Evolutionary conservation across 2,329 filamentous ascomycete genomes (phyloP).

Genomic region (Pseudocercospora vitis): DNA sequence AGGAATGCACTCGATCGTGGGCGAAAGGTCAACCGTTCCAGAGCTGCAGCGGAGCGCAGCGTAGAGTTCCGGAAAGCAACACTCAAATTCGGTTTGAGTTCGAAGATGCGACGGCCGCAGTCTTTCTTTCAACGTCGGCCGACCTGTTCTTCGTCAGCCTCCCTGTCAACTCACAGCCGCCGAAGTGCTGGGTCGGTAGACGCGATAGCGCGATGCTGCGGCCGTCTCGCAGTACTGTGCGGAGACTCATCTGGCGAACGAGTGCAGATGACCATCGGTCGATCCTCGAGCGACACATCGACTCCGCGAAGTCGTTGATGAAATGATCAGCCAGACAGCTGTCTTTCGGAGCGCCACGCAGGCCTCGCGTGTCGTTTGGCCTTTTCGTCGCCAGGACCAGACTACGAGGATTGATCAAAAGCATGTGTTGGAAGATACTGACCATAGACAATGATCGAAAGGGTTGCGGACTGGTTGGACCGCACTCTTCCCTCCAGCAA

Average conservation of each 20-base stretch:
- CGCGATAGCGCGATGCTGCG: slow-evolving; percentile 3
- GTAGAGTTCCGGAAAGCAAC: slow-evolving; percentile 21
- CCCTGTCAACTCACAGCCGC: slow-evolving; percentile 1
- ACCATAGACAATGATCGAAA: slow-evolving; percentile 3
- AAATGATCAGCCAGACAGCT: not conserved
- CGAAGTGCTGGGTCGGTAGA: not conserved
- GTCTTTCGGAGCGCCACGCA: not conserved
- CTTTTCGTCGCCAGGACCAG: no score
- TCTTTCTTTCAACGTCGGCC: slow-evolving; percentile 28
- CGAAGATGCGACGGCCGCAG: slow-evolving; percentile 19
- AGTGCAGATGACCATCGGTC: not conserved
- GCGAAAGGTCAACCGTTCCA: slow-evolving; percentile 2
- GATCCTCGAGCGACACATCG: not conserved
- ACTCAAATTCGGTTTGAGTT: slow-evolving; percentile 30
- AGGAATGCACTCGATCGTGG: slow-evolving; percentile 11
- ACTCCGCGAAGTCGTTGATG: not conserved
- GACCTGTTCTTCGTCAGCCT: slow-evolving; percentile 20
- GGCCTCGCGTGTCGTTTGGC: no score
- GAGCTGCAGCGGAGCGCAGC: slow-evolving; percentile 17
- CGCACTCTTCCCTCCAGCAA: not conserved
- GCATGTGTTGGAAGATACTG: not conserved
- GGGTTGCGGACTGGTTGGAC: not conserved
- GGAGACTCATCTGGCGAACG: not conserved
- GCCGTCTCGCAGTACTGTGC: not conserved
- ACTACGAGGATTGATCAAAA: no score